phyloP scores from a whole-genome alignment of 2,329 filamentous ascomycete genomes.

The Aspergillus sp. region DNA sequence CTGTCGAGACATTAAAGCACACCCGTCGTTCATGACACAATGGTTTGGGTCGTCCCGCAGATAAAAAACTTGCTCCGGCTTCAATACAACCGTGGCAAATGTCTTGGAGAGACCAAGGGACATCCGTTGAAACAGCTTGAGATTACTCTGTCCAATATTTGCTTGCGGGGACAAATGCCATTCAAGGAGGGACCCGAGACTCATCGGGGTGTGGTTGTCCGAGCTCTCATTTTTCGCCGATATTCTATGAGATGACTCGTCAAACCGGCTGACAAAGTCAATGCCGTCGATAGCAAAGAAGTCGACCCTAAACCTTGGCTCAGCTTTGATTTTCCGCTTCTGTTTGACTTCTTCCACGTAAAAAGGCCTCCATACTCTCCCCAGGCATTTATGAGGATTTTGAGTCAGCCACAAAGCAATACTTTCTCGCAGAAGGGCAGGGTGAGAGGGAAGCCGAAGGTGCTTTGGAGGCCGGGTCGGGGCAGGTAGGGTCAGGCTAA shows the following conservation, averaged over 20 bases:
- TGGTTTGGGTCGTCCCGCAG: constrained; percentile 28
- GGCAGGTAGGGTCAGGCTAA: constrained; percentile 40
- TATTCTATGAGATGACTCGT: constrained; percentile 20
- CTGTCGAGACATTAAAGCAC: constrained; percentile 54
- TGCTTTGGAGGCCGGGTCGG: constrained; percentile 28
- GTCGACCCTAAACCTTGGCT: constrained; percentile 31
- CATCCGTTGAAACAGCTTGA: constrained; percentile 48
- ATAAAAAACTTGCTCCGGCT: constrained; percentile 38
- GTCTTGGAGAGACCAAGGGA: constrained; percentile 47
- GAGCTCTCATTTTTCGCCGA: constrained; percentile 19
- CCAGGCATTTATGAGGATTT: constrained; percentile 40
- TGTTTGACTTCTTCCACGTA: constrained; percentile 43
- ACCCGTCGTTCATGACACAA: constrained; percentile 53
- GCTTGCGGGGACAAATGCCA: constrained; percentile 45
- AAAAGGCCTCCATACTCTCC: constrained; percentile 47
- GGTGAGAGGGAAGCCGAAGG: constrained; percentile 22
- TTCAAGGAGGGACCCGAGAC: constrained; percentile 39
- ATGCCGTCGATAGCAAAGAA: constrained; percentile 49
- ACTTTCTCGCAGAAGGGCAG: constrained; percentile 31
- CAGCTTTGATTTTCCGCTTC: constrained; percentile 28
- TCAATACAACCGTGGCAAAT: constrained; percentile 38
- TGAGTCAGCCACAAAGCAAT: constrained; percentile 43
- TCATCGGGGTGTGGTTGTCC: constrained; percentile 37
- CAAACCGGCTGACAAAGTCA: constrained; percentile 33
- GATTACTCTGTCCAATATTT: constrained; percentile 41